Base-by-base conservation (phyloP, 129 eudicot species). In the Helichrysum umbraculigerum region DNA sequence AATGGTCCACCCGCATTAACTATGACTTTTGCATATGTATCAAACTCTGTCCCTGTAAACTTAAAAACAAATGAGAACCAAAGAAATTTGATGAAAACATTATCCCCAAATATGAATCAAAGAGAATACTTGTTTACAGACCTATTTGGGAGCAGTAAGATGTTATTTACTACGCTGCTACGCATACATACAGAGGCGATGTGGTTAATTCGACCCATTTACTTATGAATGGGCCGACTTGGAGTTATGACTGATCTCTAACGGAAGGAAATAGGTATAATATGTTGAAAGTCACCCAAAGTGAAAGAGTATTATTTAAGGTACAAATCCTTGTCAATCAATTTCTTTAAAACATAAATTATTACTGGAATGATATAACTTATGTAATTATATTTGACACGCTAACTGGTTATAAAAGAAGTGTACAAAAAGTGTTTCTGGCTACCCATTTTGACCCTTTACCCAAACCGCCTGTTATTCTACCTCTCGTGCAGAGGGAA, bases 1-100 rank as follows among this genome's bases (percentile, higher is more conserved):
- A 93, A 93, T 9, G 98, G 98, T 19, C 97, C 98, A 74, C 89
- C 97, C 1, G 98, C 98, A 76, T 93, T 93, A 60, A 93, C 92
- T 29, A 93, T 70, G 56, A 93, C 97, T 84, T 93, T 93, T 74
- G 98, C 98, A 78, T 93, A 93, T 52, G 98, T 81, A 74, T 90
- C 87, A 34, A 93, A 93, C 79, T 90, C 97, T 14, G 79, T 75
- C 21, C 98, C 98, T 93, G 90, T 74, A 74, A 70, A 82, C 67
- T 72, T 77, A 61, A 64, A 81, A 56, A 72, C 60, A 54, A 76
- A 60, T 78, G 74, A 84, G 74, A 62, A 76, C 79, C 42, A 51
- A 51, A 33, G 62, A 57, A 58, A n/a, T 3, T 28, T 10, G 17
- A 28, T 28, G 66, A 56, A 37, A 74, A 41, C 52, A 11, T 0